Evolutionary conservation across 176 grass and related monocot species (phyloP).

Genomic region (Carex parvula): DNA sequence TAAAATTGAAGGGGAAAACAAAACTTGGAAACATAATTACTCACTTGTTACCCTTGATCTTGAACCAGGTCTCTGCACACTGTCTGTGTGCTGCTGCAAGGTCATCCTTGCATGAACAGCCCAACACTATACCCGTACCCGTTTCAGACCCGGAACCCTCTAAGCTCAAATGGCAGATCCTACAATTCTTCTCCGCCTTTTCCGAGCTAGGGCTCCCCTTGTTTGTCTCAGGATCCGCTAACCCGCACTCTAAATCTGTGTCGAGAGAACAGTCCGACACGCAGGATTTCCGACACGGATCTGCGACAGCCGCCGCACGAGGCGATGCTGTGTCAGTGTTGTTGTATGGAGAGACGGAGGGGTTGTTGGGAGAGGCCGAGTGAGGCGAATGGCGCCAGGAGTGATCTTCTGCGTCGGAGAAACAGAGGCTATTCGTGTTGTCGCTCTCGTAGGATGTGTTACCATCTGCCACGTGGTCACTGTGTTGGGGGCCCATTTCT

Average conservation of each 20-base stretch:
- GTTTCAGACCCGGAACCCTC: slow-evolving; percentile 58
- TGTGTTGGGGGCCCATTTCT: slow-evolving; percentile 24
- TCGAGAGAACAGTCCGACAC: slow-evolving; percentile 71
- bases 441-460: slow-evolving; percentile 32
- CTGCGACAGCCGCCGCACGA: slow-evolving; percentile 23
- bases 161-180: slow-evolving; percentile 90
- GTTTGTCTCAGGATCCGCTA: slow-evolving; percentile 45
- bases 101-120: slow-evolving; percentile 96
- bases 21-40: not conserved
- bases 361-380: slow-evolving; percentile 39
- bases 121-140: slow-evolving; percentile 66
- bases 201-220: slow-evolving; percentile 55
- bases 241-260: slow-evolving; percentile 65
- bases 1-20: not conserved
- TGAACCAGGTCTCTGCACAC: slow-evolving; percentile 99
- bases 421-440: slow-evolving; percentile 53
- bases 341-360: slow-evolving; percentile 23
- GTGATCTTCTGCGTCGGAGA: slow-evolving; percentile 67
- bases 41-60: slow-evolving; percentile 99
- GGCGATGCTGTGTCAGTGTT: slow-evolving; percentile 31
- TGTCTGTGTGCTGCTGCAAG: slow-evolving; percentile 82
- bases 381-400: slow-evolving; percentile 58
- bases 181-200: slow-evolving; percentile 66
- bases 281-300: slow-evolving; percentile 55
- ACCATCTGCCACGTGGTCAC: not conserved